Evolutionary conservation across 768 basidiomycete genomes (phyloP), one percentile per base, ranked within the genome.

Genomic region (Cyclocybe aegerita): DNA sequence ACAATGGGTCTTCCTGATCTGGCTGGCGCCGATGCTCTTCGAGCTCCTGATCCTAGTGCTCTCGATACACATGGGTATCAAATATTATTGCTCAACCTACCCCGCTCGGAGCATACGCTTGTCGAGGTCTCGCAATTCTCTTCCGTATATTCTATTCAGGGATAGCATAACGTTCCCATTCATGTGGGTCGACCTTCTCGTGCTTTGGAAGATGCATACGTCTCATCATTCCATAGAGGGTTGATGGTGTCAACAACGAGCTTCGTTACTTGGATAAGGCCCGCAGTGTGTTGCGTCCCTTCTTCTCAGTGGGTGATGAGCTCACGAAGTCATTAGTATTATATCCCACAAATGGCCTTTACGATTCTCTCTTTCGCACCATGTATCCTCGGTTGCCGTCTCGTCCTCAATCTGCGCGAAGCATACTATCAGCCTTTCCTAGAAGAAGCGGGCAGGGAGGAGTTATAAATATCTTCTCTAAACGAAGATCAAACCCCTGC

Each of bases 401-500:
- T 55, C 11, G 51, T 55, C 12, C 50, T 55, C 17, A 55, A 55
- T 36, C 46, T 55, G 5, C 38, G 50, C 4, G 54, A 55, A 37
- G 46, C 44, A 1, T 52, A 55, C 31, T 51, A 55, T 35, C 45
- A 42, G 10, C 54, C 54, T 1, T 55, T 48, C 35, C 38, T 17
- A 16, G 40, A 55, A 32, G 54, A 55, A 33, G 50, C 43, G 30
- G 44, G 23, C 23, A 23, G 23, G 5, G 23, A 23, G 5, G 23
- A 23, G 23, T 23, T 23, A 1, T 23, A 23, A 23, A 23, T 23
- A 23, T 23, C 5, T 1, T 23, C 23, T 23, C 3, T 23, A 23
- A 23, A 23, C 1, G 23, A 23, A 23, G 23, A 23, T 5, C 23
- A 23, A n/a, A n/a, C n/a, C n/a, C n/a, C n/a, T n/a, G 23, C 23